phyloP scores from a whole-genome alignment of 768 basidiomycete genomes.

The Calocera cornea region DNA sequence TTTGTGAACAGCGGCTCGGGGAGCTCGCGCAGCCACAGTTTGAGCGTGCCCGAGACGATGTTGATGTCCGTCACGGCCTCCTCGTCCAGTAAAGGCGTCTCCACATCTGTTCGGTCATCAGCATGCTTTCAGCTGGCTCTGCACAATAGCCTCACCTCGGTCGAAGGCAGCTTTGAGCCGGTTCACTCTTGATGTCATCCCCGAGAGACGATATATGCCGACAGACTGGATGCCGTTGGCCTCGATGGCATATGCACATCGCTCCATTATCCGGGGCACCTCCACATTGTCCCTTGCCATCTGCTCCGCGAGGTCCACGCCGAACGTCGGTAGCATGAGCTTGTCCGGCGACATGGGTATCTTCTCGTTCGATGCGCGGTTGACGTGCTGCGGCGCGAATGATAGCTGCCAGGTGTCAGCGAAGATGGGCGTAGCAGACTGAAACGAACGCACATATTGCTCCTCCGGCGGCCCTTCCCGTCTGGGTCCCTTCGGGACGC shows the following conservation, averaged over 20 bases:
- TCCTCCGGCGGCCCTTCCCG: conserved; percentile 84
- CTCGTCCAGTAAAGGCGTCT: conserved; percentile 72
- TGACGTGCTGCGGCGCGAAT: conserved; percentile 14
- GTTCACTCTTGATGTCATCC: conserved; percentile 74
- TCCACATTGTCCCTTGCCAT: conserved; percentile 85
- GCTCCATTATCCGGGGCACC: conserved; percentile 72
- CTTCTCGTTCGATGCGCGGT: neutral
- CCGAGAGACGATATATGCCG: conserved; percentile 89
- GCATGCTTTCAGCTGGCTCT: neutral
- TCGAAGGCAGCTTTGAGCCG: conserved; percentile 74
- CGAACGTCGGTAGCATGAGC: conserved; percentile 55
- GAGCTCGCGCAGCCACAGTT: conserved; percentile 91
- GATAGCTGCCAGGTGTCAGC: conserved; percentile 39
- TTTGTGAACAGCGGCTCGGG: conserved; percentile 85
- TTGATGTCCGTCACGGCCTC: conserved; percentile 95
- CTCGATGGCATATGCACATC: conserved; percentile 87
- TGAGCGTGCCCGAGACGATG: conserved; percentile 85
- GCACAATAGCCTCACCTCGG: conserved; percentile 44
- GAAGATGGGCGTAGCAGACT: conserved; percentile 6
- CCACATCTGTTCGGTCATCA: conserved; percentile 45
- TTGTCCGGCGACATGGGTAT: conserved; percentile 11
- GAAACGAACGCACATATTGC: conserved; percentile 66
- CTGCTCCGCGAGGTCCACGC: conserved; percentile 82
- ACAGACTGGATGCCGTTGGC: conserved; percentile 68
- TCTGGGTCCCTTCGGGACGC: conserved; percentile 46